Conservation (phyloP, 2,329 filamentous ascomycete genomes). For the Apiospora sp. region DNA sequence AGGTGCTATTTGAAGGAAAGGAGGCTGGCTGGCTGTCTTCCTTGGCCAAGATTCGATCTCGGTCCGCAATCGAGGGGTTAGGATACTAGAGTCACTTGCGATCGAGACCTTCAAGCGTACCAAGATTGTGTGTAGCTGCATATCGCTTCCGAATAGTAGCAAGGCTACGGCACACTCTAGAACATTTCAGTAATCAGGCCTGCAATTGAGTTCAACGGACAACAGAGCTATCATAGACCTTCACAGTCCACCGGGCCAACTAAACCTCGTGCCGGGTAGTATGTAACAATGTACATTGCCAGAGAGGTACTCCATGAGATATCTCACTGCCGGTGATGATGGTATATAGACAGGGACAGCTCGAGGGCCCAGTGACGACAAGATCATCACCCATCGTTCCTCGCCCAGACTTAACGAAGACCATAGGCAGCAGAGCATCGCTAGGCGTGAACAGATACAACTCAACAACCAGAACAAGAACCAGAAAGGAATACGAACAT, state of each 20-base stretch:
- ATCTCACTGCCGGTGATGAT: neutral
- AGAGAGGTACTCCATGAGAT: neutral
- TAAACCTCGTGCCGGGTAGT: neutral
- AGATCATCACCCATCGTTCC: neutral
- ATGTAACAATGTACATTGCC: conserved; percentile 1
- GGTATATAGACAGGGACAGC: neutral
- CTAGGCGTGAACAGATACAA: neutral
- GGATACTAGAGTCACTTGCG: too few species aligned
- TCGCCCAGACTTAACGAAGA: neutral
- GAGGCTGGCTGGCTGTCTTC: neutral
- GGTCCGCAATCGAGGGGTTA: neutral
- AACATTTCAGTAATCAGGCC: neutral
- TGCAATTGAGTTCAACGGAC: conserved; percentile 11
- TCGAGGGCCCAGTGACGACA: neutral
- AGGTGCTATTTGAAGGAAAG: neutral
- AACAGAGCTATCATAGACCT: neutral
- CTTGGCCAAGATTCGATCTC: neutral
- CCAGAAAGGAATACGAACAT: neutral
- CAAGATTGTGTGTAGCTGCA: neutral
- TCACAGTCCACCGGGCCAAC: neutral
- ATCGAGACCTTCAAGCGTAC: neutral
- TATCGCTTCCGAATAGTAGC: neutral
- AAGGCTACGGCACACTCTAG: neutral
- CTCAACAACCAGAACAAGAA: neutral
- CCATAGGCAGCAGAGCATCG: neutral